These are phyloP conservation scores for Halophytophthora polymorphica DNA, from an alignment of 352 stramenopile species.

Conservation along the genomic window DNA sequence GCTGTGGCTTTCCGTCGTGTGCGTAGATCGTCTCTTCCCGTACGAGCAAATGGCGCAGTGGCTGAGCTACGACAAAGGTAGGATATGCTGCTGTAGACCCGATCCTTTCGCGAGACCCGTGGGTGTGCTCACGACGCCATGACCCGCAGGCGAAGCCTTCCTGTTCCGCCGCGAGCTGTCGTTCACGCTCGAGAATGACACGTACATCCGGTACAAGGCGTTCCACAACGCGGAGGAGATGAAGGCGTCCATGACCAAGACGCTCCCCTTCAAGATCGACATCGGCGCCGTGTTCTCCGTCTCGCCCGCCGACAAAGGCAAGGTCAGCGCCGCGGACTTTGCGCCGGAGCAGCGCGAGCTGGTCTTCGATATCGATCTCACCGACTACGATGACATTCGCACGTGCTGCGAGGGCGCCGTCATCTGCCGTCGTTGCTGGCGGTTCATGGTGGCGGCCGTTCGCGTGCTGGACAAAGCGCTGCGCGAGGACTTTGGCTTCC, in stretches of 20 bases:
- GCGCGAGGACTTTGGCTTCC: slow-evolving; percentile 98
- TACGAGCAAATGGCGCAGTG: slow-evolving; percentile 85
- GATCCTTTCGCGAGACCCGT: too few relatives aligned
- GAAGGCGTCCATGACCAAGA: slow-evolving; percentile 85
- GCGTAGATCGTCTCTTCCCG: slow-evolving; percentile 77
- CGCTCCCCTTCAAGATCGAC: slow-evolving; percentile 98
- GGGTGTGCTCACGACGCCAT: neutral
- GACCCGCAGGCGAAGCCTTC: slow-evolving; percentile 47
- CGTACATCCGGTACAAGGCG: slow-evolving; percentile 98
- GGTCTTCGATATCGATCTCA: slow-evolving; percentile 99
- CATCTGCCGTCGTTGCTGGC: slow-evolving; percentile 96
- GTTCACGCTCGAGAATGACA: slow-evolving; percentile 98
- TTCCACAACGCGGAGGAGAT: slow-evolving; percentile 90
- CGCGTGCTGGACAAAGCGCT: slow-evolving; percentile 91
- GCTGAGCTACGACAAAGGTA: slow-evolving; percentile 80
- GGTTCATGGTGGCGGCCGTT: slow-evolving; percentile 97
- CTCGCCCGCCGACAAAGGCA: slow-evolving; percentile 82
- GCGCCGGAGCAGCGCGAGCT: slow-evolving; percentile 94
- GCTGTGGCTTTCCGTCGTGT: neutral
- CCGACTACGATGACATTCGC: slow-evolving; percentile 99
- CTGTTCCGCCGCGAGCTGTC: slow-evolving; percentile 96
- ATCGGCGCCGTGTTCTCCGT: slow-evolving; percentile 97
- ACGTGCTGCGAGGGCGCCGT: slow-evolving; percentile 92
- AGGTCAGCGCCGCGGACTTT: slow-evolving; percentile 87
- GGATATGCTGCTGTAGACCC: slow-evolving; percentile 1